Evolutionary conservation across 164 flowering plant species (phyloP).

Genomic region (Vitis riparia): DNA sequence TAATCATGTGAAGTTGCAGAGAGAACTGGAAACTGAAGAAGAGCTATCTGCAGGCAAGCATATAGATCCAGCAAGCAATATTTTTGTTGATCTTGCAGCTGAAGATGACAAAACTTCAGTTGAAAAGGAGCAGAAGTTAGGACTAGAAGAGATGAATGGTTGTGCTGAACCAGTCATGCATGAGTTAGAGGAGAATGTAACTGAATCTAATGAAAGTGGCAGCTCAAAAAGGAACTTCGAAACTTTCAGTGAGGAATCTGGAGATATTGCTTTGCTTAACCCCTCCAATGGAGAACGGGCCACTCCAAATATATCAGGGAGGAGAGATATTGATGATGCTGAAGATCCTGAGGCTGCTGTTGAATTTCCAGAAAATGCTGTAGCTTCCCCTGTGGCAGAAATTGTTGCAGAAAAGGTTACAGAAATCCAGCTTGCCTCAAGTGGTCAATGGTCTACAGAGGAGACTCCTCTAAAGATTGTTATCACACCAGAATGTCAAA

Average conservation of each 20-base stretch:
- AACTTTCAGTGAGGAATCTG: too few species aligned
- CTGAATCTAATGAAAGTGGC: background rate
- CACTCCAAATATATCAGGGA: too few species aligned
- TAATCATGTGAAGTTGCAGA: background rate
- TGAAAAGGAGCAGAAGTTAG: background rate
- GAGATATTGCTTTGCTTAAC: too few species aligned
- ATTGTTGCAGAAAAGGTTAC: background rate
- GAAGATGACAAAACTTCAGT: background rate
- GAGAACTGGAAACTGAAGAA: background rate
- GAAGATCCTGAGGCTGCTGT: too few species aligned
- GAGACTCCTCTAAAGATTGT: background rate
- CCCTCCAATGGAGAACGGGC: too few species aligned
- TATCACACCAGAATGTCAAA: slow-evolving; percentile 1
- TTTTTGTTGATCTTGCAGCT: background rate
- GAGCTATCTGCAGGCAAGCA: background rate
- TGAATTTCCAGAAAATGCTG: too few species aligned
- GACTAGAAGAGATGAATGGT: background rate
- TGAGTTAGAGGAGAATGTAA: background rate
- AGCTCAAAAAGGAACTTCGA: background rate
- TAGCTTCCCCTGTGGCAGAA: background rate
- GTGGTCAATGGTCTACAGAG: background rate
- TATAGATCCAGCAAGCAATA: background rate
- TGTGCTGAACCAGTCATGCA: background rate
- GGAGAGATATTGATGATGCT: too few species aligned
- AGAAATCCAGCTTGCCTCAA: background rate